Evolutionary conservation across 2,329 filamentous ascomycete genomes (phyloP).

Genomic region (Aspergillus neoniger): DNA sequence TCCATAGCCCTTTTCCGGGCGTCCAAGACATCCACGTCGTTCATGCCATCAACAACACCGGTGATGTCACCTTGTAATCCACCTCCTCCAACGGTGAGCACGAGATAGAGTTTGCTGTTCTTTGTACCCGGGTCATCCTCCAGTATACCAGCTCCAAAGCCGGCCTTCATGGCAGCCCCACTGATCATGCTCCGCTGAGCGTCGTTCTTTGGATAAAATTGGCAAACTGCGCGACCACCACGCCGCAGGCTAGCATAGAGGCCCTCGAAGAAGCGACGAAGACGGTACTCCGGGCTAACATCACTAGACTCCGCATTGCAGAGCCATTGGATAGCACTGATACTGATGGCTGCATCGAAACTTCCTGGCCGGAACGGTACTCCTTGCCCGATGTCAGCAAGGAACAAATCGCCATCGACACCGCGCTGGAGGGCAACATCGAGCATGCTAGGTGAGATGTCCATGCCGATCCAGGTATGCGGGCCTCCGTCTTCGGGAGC

Average conservation of each 20-base stretch:
- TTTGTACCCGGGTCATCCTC: constrained; percentile 97
- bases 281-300: constrained; percentile 73
- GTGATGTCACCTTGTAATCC: constrained; percentile 74
- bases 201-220: constrained; percentile 98
- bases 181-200: constrained; percentile 90
- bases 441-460: constrained; percentile 95
- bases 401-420: constrained; percentile 88
- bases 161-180: constrained; percentile 84
- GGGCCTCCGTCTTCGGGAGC: constrained; percentile 72
- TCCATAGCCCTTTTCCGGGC: constrained; percentile 55
- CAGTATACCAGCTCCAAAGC: constrained; percentile 90
- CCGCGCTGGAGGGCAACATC: constrained; percentile 88
- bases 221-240: constrained; percentile 87
- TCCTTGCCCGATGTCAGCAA: constrained; percentile 93
- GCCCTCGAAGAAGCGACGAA: constrained; percentile 88
- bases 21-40: constrained; percentile 80
- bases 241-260: constrained; percentile 81
- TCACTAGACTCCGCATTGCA: constrained; percentile 93
- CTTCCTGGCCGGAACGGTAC: constrained; percentile 88
- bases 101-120: constrained; percentile 93
- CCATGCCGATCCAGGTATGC: constrained; percentile 97
- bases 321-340: constrained; percentile 96
- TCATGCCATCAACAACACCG: constrained; percentile 84
- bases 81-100: constrained; percentile 82
- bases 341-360: constrained; percentile 94